phyloP scores from a whole-genome alignment of 164 flowering plant species.

The Houttuynia cordata region DNA sequence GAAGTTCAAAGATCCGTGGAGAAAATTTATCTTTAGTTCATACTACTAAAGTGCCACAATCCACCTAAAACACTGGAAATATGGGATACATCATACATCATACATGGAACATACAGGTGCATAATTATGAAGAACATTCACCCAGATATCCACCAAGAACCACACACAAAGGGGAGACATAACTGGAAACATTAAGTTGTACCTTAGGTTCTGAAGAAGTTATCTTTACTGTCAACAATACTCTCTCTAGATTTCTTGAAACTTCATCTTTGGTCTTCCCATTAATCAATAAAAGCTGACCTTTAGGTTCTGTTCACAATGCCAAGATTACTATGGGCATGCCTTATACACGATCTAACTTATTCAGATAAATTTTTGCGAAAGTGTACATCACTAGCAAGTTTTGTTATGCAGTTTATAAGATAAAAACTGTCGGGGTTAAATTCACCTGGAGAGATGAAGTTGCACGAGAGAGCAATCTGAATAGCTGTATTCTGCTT shows the following conservation, averaged over 20 bases:
- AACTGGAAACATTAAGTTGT: conserved; percentile 8
- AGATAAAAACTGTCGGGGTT: no score
- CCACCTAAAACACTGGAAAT: no score
- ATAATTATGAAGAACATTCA: neutral
- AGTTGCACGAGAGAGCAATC: conserved; percentile 91
- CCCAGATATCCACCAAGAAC: neutral
- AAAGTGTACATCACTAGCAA: no score
- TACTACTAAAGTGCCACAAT: no score
- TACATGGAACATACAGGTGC: neutral
- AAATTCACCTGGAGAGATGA: conserved; percentile 79
- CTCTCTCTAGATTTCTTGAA: conserved; percentile 76
- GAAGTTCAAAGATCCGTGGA: no score
- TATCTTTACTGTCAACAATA: conserved; percentile 83
- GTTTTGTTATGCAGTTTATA: no score
- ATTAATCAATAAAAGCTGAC: conserved; percentile 83
- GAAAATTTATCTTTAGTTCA: no score
- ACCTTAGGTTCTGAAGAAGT: conserved; percentile 93
- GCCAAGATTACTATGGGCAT: neutral
- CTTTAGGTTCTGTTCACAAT: conserved; percentile 73
- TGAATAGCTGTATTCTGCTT: conserved; percentile 95
- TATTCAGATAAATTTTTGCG: no score
- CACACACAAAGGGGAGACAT: neutral
- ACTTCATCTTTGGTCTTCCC: conserved; percentile 95
- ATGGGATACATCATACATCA: no score
- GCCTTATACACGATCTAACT: no score